Evolutionary conservation across 169 alveolate genomes (phyloP), one percentile per base, ranked within the genome.

Genomic region (Eimeria praecox): DNA sequence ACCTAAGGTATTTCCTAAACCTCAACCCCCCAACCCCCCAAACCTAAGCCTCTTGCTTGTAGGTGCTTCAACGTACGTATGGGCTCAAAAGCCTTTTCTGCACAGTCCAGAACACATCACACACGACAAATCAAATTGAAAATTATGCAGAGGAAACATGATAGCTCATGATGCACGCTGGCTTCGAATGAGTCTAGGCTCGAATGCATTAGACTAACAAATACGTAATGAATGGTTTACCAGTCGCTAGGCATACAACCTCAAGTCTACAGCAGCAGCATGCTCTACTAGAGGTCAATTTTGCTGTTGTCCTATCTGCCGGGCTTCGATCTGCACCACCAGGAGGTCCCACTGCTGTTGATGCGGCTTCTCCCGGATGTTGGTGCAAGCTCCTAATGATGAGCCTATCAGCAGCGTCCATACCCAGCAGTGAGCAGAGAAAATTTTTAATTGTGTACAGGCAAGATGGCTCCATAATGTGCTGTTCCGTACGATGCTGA

Each of bases 221-320:
- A 46, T 40, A 9, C 20, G 56, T 5, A 78, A 18, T 9, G 88
- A 10, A 44, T 35, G 9, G 69, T 40, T 46, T 54, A 83, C 91
- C 91, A 52, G 91, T 35, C 24, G 91, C 91, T 20, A 83, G 75
- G 75, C 91, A 83, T 20, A 83, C 91, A 83, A 83, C 91, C 71
- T 83, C 77, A 33, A 83, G 75, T 33, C 52, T 83, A 56, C 91
- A 46, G 49, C 91, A 83, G 75, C 91, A 83, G 54, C 75, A 83
- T 24, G 66, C 22, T 40, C 66, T 78, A 38, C 62, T 42, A 83
- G 52, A 9, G 91, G 27, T 14, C 2, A 35, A 22, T 30, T 38
- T 54, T 54, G 91, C 9, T 33, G 9, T 52, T 75, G 20, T 18
- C 33, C 22, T 75, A 33, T 27, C 91, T 27, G 52, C 20, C 54